A percentile compares a stretch with the other conserved stretches of the same genome.
Evolutionary conservation across 345 rosid species (phyloP).

Genomic region (Eucalyptus tenuipes): DNA sequence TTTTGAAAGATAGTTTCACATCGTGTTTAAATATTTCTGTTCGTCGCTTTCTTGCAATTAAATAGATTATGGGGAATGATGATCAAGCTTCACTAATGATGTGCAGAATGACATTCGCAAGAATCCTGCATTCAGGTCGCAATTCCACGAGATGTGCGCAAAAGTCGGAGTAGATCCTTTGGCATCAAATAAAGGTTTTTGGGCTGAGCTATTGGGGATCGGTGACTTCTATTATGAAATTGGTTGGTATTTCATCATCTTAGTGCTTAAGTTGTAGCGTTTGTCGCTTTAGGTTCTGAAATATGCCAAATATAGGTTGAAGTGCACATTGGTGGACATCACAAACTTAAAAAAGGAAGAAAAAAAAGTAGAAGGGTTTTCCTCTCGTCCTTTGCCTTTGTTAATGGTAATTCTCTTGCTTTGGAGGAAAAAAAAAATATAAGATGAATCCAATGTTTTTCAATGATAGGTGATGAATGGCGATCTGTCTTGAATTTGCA

Average conservation of each 20-base stretch:
- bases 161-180: constrained; percentile 94
- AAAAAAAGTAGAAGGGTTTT: background rate
- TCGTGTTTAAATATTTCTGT: background rate
- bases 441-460: background rate
- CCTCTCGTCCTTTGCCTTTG: background rate
- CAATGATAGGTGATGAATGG: background rate
- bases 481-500: background rate
- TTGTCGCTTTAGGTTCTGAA: background rate
- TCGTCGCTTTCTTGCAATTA: background rate
- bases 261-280: background rate
- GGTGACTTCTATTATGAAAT: constrained; percentile 97
- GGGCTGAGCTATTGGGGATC: constrained; percentile 96
- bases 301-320: background rate
- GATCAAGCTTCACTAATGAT: background rate
- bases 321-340: background rate
- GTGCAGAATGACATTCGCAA: constrained; percentile 77
- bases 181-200: constrained; percentile 89
- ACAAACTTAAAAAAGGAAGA: background rate
- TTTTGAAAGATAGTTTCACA: background rate
- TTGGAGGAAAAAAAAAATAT: background rate
- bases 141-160: constrained; percentile 85
- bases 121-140: constrained; percentile 70
- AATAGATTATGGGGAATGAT: background rate
- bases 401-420: background rate
- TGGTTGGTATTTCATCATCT: constrained; percentile 23